Percentiles rank a stretch among this genome's conserved stretches.
Conservation (phyloP, 2,329 filamentous ascomycete species). For the Parastagonospora avenae region DNA sequence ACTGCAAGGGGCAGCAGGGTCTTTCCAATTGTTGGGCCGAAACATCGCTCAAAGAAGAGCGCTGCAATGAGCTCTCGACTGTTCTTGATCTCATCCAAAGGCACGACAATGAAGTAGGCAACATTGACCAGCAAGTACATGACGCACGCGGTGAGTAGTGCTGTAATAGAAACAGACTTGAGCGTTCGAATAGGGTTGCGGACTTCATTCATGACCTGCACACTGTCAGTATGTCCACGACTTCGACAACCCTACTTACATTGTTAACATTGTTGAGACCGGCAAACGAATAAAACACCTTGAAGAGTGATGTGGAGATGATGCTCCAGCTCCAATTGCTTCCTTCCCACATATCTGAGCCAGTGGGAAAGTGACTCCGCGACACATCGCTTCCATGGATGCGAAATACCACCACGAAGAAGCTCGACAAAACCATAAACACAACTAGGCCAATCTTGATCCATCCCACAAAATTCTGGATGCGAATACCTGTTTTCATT, state of each 20-base stretch:
- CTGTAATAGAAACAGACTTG: conserved; percentile 64
- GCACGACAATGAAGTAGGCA: conserved; percentile 67
- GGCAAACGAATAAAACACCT: conserved; percentile 71
- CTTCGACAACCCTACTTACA: not conserved
- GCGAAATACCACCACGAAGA: conserved; percentile 42
- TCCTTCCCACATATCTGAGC: conserved; percentile 65
- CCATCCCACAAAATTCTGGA: conserved; percentile 49
- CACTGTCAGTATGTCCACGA: not conserved
- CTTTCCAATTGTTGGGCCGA: conserved; percentile 64
- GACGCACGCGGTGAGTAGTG: conserved; percentile 64
- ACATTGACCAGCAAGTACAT: conserved; percentile 72
- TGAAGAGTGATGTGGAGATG: conserved; percentile 70
- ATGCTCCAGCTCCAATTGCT: conserved; percentile 72
- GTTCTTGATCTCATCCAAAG: conserved; percentile 68
- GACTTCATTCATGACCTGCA: conserved; percentile 68
- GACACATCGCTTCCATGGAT: conserved; percentile 18
- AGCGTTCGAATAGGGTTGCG: conserved; percentile 70
- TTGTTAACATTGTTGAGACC: conserved; percentile 72
- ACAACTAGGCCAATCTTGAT: conserved; percentile 46
- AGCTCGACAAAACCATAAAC: conserved; percentile 47
- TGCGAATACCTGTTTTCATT: conserved; percentile 41
- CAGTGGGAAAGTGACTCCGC: conserved; percentile 42
- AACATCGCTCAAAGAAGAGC: conserved; percentile 68
- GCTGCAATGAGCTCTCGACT: conserved; percentile 72
- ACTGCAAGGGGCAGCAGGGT: conserved; percentile 67